Base-by-base conservation (phyloP, 768 basidiomycete species). In the Filobasidium wieringae region DNA sequence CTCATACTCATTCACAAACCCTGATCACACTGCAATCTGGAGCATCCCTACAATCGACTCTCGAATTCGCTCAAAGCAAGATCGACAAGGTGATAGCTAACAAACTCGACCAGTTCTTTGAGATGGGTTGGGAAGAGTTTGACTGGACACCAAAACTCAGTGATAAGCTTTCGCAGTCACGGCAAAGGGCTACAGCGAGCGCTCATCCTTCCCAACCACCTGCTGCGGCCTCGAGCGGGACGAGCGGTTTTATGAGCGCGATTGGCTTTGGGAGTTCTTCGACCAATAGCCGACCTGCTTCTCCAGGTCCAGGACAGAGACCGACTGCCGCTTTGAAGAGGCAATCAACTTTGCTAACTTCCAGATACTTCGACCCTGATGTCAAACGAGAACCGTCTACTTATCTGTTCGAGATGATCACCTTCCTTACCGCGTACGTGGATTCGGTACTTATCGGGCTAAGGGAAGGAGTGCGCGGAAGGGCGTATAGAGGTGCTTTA, bases 41-140 rank as follows among this genome's bases (percentile, higher is more conserved):
- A 75, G 1, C 66, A 27, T 81, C 87, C 1, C 92, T 97, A 69
- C 78, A 81, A 51, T 70, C 77, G 17, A 84, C 87, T 1, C 79
- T 90, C 36, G 76, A 79, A 9, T 80, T 80, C 39, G 86, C 91
- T 8, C 79, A 84, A 47, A 77, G 78, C 31, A 85, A 89, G 4
- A 87, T 97, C 64, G 83, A 85, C 17, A 78, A 79, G 11, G 79
- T 93, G 41, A 92, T 97, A 66, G 81, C 83, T 7, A 86, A 86
- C 22, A 97, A 99, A 70, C 82, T 97, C 7, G 88, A 93, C 67
- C 87, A 90, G 65, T 93, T 93, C 77, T 93, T 95, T 71, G 95
- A 89, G 59, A 78, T 93, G 40, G 50, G 29, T n/a, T 47, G 43
- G 43, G 86, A 92, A 4, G 88, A 93, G 74, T 96, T 96, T 71